Evolutionary conservation across 108 stramenopile genomes (phyloP), one percentile per base, ranked within the genome.

Genomic region (Skeletonema costatum): DNA sequence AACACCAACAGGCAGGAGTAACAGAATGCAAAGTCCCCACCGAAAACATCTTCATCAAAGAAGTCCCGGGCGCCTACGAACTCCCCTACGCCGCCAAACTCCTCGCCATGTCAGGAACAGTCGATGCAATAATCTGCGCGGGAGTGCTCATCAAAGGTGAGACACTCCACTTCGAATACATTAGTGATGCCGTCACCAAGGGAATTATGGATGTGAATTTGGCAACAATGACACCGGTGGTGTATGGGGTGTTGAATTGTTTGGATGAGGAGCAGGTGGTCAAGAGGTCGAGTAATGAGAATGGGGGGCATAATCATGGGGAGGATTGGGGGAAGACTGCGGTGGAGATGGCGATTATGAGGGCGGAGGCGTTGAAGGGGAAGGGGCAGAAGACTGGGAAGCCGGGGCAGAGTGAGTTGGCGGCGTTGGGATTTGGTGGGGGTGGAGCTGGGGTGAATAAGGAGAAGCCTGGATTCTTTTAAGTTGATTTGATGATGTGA

Each of bases 131-230:
- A 66, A 88, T 99, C 38, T 92, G 90, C 71, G 66, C 95, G 51
- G 99, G 99, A 9, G 97, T 97, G 14, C 84, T 99, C 44, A 97
- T 99, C 88, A 99, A 99, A 85, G 99, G 99, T 5, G 98, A 98
- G 25, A 99, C 99, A 29, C 88, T 94, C 86, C 99, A 99, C 77
- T 99, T 99, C 77, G 99, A 99, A 89, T 98, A 99, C 86, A 99
- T 99, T 82, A 86, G 92, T 62, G 96, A 97, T 32, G 89, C 98
- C 50, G 96, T 95, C 11, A 73, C 96, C 50, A 85, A 87, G 66
- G 99, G 98, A 14, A 84, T 99, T 66, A 99, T 99, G 98, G 92
- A 87, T 76, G 98, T 99, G 13, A 89, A 88, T 35, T 74, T 98
- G 61, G 87, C 91, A 67, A 96, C 97, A 1, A 71, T 68, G 29